Evolutionary conservation across 805 yeast species (phyloP), one percentile per base, ranked within the genome.

Genomic region (Dipodascus geniculatus): DNA sequence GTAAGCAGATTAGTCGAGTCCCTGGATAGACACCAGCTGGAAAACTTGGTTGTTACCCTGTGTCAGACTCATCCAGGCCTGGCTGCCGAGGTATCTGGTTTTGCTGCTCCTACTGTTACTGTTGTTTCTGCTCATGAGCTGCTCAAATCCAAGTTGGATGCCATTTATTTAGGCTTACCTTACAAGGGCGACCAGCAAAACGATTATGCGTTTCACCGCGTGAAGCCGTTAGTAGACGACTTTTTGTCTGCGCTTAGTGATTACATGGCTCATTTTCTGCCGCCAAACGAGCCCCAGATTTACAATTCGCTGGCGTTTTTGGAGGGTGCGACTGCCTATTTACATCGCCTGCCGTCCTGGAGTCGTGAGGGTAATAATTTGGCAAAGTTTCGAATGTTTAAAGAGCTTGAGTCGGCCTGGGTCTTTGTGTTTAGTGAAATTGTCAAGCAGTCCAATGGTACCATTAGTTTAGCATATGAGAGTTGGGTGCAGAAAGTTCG

Each of bases 201-300:
- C 49, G 96, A 87, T 65, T 87, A 87, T 63, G 80, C 90, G 2
- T 87, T 80, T 65, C 68, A 85, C 54, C 74, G 96, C 54, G 85
- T 88, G 38, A 81, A 85, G 61, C 78, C 84, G 3, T 68, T 72
- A 55, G 75, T 86, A 57, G 77, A 78, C 55, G 93, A 85, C 59
- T 86, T 87, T 60, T 75, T 85, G 56, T 73, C 75, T 57, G 80
- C 87, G 22, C 70, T 88, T 53, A 79, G 85, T 17, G 96, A 87
- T 66, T 87, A 83, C 64, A 81, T 86, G 3, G 71, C 83, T 55
- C 79, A 78, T 60, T 83, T 82, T 60, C 70, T 87, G 56, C 89
- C 93, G 20, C 91, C 91, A 1, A 74, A 78, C 51, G 87, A 83
- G 61, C 57, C 71, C 22, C 79, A 79, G 60, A 68, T 78, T 17